Base-by-base conservation (phyloP, 257 asterid species). In the Phtheirospermum japonicum region DNA sequence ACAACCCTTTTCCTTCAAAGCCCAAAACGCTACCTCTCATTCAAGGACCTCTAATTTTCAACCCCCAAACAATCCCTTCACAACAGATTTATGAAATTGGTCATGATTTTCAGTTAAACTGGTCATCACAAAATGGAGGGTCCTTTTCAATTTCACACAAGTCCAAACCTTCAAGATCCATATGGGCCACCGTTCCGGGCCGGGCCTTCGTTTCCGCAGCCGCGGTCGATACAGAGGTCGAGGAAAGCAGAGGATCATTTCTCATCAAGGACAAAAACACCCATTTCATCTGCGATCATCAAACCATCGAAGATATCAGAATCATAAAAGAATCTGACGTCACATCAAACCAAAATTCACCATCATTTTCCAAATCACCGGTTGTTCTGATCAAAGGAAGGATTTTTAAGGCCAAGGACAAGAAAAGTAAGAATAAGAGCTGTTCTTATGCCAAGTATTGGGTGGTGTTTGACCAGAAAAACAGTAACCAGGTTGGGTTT, bases 221-320 rank as follows among this genome's bases (percentile, higher is more conserved):
- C 7, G 80, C 75, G 46, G 95, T 80, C 20, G 95, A 84, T 67
- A 85, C 96, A 11, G 95, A 88, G 73, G 86, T 91, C 33, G 87
- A 84, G 58, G 98, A 91, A 71, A 86, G 98, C 82, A 84, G 98
- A 20, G 98, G 98, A 36, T 91, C 98, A 20, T 88, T 91, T 64
- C 73, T 78, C 57, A 75, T 91, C 64, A 84, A 80, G 34, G 96
- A 91, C 67, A 79, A 53, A 40, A 37, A 74, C 30, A 76, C 84
- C 63, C 92, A 80, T 65, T 62, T 72, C 34, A 37, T 81, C 8
- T 88, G 95, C 77, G 71, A 75, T 71, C 95, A 91, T 66, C 98
- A 91, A 67, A 84, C 90, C 0, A 50, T 91, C 58, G 98, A 91
- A 0, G 76, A 75, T 59, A 77, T 90, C 43, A 77, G 75, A 19